Base-by-base conservation (phyloP, 371 early-diverging fungal genomes). In the Mucor racemosus region DNA sequence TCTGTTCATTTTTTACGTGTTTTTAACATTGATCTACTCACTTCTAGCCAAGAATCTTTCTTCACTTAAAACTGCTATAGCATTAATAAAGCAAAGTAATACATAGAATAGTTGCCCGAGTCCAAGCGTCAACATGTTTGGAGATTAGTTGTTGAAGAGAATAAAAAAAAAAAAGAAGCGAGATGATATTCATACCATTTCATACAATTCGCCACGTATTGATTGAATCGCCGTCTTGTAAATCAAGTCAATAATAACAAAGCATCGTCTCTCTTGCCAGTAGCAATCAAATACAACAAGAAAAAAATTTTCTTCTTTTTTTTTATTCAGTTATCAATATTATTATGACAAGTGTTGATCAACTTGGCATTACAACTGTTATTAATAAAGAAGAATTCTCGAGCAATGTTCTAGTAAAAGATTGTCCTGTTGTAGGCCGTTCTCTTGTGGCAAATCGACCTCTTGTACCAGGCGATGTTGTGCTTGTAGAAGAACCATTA, bases 11-110 rank as follows among this genome's bases (percentile, higher is more conserved):
- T 1, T 26, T 57, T 60, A 31, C 33, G 38, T 41, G 5, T 36
- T 54, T 54, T 8, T 5, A 42, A 42, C 6, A 41, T 1, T 19
- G n/a, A 26, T 17, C 31, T 14, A 77, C 87, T 77, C 90, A 97
- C 97, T 95, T 78, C 94, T 78, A 9, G 96, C 94, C 35, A 98
- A 85, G 71, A 98, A 98, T 38, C 98, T 88, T 61, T 98, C 95
- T 82, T 98, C 97, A 73, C 94, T 93, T 54, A 98, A 80, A 55
- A 98, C 88, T 42, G 97, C 97, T 36, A 98, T 84, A 42, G 94
- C 93, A 78, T 98, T 98, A 69, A 96, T 87, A 70, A 95, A 81
- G 69, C 95, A 86, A 44, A 97, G 80, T 56, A 84, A 67, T 15
- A 91, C 88, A 69, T 94, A 92, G 58, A 97, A 80, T 54, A 97